Evolutionary conservation across 768 basidiomycete species (phyloP).

Genomic region (Lentinula detonsa): DNA sequence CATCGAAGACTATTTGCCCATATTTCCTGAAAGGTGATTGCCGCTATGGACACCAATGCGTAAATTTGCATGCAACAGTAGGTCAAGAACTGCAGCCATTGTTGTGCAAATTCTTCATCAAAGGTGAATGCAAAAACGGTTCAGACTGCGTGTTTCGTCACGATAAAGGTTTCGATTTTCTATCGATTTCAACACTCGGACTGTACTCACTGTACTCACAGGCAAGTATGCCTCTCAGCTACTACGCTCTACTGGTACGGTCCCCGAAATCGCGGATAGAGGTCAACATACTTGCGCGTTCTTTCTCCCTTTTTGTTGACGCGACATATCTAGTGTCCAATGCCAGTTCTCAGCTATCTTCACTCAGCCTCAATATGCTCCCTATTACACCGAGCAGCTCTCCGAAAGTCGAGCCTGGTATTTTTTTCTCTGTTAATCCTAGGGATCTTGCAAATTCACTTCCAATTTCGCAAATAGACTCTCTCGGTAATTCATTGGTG

Average conservation of each 20-base stretch:
- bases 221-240: background rate
- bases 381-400: background rate
- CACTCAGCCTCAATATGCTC: background rate
- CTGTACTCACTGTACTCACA: background rate
- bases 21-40: slow-evolving; percentile 19
- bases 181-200: background rate
- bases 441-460: background rate
- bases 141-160: slow-evolving; percentile 19
- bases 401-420: background rate
- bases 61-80: background rate
- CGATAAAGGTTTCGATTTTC: slow-evolving; percentile 3
- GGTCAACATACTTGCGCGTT: background rate
- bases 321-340: background rate
- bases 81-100: background rate
- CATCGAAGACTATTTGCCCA: slow-evolving; percentile 8
- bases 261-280: background rate
- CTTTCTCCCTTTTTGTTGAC: background rate
- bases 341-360: background rate
- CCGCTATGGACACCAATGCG: slow-evolving; percentile 18
- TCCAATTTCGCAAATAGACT: background rate
- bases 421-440: background rate
- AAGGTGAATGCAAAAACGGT: slow-evolving; percentile 22
- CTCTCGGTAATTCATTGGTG: background rate
- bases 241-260: too few species aligned
- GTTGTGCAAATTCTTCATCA: slow-evolving; percentile 19